These are phyloP conservation scores for Tirmania nivea DNA, from an alignment of 495 filamentous ascomycete genomes.

Conservation along the genomic window DNA sequence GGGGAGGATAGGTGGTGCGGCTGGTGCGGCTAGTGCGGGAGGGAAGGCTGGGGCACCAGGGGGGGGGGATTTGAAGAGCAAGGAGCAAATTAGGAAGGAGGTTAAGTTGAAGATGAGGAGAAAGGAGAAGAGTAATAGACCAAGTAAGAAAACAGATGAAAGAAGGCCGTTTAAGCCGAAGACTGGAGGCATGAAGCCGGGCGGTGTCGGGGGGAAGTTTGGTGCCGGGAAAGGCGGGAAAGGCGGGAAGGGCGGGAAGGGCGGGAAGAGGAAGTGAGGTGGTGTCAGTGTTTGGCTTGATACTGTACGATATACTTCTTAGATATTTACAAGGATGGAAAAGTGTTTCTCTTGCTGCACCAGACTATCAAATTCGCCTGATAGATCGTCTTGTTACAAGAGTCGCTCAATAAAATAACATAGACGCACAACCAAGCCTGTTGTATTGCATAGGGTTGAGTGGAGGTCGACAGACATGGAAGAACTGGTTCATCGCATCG, in stretches of 20 bases:
- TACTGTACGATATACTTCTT: no score
- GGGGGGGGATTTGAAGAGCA: slow-evolving; percentile 57
- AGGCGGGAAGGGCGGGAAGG: not conserved
- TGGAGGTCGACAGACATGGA: no score
- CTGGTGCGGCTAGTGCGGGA: not conserved
- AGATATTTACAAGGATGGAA: no score
- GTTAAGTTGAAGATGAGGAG: slow-evolving; percentile 51
- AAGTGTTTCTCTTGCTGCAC: no score
- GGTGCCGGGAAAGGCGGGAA: not conserved
- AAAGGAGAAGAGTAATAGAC: slow-evolving; percentile 75
- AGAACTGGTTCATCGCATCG: no score
- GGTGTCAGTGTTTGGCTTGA: no score
- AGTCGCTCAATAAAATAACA: no score
- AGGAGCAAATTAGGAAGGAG: slow-evolving; percentile 67
- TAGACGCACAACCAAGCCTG: no score
- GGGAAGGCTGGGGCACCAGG: slow-evolving; percentile 30
- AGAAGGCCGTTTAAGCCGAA: slow-evolving; percentile 51
- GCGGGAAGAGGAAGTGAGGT: not conserved
- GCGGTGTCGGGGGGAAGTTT: slow-evolving; percentile 35
- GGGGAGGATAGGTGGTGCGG: slow-evolving; percentile 38
- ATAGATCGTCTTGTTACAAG: no score
- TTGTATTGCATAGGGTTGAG: no score
- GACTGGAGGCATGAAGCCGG: slow-evolving; percentile 72
- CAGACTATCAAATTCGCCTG: no score
- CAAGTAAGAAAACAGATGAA: slow-evolving; percentile 55